Conservation (phyloP, 768 basidiomycete genomes). For the Leccinum longicurvipes region DNA sequence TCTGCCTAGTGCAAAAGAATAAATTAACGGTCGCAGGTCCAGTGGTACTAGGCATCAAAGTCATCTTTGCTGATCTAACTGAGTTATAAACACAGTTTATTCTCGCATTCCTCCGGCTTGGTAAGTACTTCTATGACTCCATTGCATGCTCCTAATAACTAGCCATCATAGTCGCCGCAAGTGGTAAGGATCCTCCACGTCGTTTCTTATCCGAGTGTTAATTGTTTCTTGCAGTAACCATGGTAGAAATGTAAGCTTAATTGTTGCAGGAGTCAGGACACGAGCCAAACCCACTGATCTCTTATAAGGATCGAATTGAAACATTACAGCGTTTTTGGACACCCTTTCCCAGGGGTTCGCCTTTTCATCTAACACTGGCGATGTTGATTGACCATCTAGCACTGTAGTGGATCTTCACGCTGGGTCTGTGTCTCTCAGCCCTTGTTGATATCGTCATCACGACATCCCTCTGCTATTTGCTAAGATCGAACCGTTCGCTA, state of each 20-base stretch:
- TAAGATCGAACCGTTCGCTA: constrained; percentile 37
- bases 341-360: constrained; percentile 12
- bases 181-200: constrained; percentile 4
- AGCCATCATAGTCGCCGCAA: constrained; percentile 15
- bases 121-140: constrained; percentile 1
- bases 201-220: neutral
- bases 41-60: constrained; percentile 11
- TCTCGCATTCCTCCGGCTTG: constrained; percentile 17
- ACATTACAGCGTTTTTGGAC: constrained; percentile 5
- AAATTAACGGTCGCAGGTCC: constrained; percentile 11
- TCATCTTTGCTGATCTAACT: neutral
- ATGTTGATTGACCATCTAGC: neutral
- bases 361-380: neutral
- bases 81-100: constrained; percentile 4
- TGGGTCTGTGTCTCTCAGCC: constrained; percentile 44
- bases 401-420: constrained; percentile 44
- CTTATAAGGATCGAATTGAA: constrained; percentile 13
- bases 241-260: constrained; percentile 18
- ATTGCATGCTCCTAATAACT: neutral
- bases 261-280: neutral
- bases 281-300: neutral
- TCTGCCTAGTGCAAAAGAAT: constrained; percentile 12
- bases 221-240: constrained; percentile 13
- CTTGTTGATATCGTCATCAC: constrained; percentile 47
- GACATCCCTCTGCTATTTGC: constrained; percentile 38